These are phyloP conservation scores for Laburnicola sp. DNA, from an alignment of 2,329 filamentous ascomycete genomes.

Conservation along the genomic window DNA sequence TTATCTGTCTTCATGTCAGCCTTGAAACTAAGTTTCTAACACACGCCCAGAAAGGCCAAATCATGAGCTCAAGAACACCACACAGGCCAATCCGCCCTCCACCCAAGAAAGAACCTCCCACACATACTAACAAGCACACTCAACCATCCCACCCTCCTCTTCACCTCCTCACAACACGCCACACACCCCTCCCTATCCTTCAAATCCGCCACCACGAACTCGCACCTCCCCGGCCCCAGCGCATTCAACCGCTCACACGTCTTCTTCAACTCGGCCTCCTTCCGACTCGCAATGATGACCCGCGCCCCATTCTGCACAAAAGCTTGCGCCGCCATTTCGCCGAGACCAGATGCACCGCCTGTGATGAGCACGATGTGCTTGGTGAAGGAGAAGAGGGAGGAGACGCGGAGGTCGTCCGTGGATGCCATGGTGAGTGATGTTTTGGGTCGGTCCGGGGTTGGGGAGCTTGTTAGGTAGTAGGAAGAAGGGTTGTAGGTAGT, in stretches of 20 bases:
- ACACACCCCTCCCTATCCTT: conserved; percentile 57
- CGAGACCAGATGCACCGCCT: conserved; percentile 55
- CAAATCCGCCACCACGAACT: conserved; percentile 56
- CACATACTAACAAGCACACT: conserved; percentile 50
- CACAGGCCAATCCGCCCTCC: too few relatives aligned
- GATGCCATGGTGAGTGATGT: not conserved
- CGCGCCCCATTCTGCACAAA: conserved; percentile 56
- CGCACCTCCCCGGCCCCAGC: conserved; percentile 56
- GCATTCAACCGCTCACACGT: conserved; percentile 54
- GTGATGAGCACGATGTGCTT: conserved; percentile 54
- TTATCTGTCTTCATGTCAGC: conserved; percentile 40
- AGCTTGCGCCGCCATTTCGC: conserved; percentile 59
- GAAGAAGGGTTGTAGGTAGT: too few relatives aligned
- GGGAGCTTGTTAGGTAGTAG: too few relatives aligned
- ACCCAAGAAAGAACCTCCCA: too few relatives aligned
- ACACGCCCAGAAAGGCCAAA: too few relatives aligned
- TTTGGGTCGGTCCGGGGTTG: too few relatives aligned
- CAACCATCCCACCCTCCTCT: conserved; percentile 47
- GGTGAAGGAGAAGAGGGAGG: conserved; percentile 41
- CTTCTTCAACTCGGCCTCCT: conserved; percentile 54
- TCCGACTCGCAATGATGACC: conserved; percentile 59
- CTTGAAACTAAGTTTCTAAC: too few relatives aligned
- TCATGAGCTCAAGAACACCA: too few relatives aligned
- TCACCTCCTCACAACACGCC: conserved; percentile 52
- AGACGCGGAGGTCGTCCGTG: conserved; percentile 36